phyloP scores from a whole-genome alignment of 306 rosid species.

The Albizia julibrissin region DNA sequence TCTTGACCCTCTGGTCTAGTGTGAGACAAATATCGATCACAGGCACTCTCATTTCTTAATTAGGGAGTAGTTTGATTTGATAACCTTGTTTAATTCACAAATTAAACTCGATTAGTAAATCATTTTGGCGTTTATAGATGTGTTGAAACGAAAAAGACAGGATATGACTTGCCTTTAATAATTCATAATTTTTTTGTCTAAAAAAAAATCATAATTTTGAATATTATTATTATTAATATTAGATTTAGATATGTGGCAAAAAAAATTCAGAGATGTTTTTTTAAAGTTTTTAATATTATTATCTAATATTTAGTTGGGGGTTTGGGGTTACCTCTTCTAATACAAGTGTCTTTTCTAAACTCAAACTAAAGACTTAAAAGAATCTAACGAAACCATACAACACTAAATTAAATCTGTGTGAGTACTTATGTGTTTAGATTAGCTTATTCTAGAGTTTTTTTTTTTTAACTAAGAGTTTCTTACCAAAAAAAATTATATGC shows the following conservation, averaged over 20 bases:
- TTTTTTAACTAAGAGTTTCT: too few relatives aligned
- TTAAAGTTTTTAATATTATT: too few relatives aligned
- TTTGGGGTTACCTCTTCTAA: fast-evolving
- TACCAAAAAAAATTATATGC: too few relatives aligned
- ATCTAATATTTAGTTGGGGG: fast-evolving
- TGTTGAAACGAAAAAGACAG: neutral
- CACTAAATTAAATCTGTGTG: too few relatives aligned
- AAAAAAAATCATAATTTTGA: neutral
- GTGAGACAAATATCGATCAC: neutral
- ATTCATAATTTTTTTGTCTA: neutral
- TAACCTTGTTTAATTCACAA: neutral
- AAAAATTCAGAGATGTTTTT: too few relatives aligned
- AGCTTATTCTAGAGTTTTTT: too few relatives aligned
- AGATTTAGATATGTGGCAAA: too few relatives aligned
- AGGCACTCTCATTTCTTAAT: neutral
- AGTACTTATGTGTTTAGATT: too few relatives aligned
- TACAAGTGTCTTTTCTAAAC: too few relatives aligned
- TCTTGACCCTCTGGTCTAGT: neutral
- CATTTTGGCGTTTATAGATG: too few relatives aligned
- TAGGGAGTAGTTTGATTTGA: neutral
- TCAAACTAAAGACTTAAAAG: fast-evolving
- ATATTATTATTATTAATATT: neutral
- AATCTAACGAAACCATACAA: fast-evolving
- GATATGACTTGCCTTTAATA: neutral
- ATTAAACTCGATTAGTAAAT: neutral